Conservation (phyloP, 306 rosid species). For the Rosa persica region DNA sequence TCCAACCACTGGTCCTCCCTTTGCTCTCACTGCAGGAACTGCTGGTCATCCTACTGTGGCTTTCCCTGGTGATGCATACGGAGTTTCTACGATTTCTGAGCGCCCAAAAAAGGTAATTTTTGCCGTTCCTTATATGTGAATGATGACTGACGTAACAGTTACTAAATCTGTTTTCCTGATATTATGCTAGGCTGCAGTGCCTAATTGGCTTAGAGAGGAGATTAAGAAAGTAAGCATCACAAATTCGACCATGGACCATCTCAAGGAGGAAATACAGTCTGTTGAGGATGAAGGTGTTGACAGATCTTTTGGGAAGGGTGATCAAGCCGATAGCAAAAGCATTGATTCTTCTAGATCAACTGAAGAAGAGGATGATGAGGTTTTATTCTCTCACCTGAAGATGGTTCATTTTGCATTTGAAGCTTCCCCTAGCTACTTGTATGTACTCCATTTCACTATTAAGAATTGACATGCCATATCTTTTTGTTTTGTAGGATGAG, state of each 20-base stretch:
- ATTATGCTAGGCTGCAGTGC: conserved; percentile 78
- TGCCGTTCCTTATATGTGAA: conserved; percentile 27
- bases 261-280: conserved; percentile 53
- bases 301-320: conserved; percentile 51
- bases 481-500: conserved; percentile 50
- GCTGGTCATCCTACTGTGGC: conserved; percentile 56
- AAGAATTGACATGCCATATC: conserved; percentile 6
- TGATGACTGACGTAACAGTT: conserved; percentile 14
- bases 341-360: conserved; percentile 79
- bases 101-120: conserved; percentile 86
- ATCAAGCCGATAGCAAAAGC: conserved; percentile 76
- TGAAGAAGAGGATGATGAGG: conserved; percentile 98
- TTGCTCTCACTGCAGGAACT: conserved; percentile 56
- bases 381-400: conserved; percentile 31
- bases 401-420: conserved; percentile 3
- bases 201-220: conserved; percentile 98
- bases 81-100: conserved; percentile 68
- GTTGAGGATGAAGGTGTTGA: conserved; percentile 52
- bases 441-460: conserved; percentile 4
- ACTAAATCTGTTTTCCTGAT: conserved; percentile 19
- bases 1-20: conserved; percentile 59
- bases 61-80: conserved; percentile 79
- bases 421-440: background rate
- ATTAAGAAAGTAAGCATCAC: conserved; percentile 82
- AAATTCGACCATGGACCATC: conserved; percentile 67